Conservation (phyloP, 1,284 basidiomycete genomes). For the Phenoliferia sp. region DNA sequence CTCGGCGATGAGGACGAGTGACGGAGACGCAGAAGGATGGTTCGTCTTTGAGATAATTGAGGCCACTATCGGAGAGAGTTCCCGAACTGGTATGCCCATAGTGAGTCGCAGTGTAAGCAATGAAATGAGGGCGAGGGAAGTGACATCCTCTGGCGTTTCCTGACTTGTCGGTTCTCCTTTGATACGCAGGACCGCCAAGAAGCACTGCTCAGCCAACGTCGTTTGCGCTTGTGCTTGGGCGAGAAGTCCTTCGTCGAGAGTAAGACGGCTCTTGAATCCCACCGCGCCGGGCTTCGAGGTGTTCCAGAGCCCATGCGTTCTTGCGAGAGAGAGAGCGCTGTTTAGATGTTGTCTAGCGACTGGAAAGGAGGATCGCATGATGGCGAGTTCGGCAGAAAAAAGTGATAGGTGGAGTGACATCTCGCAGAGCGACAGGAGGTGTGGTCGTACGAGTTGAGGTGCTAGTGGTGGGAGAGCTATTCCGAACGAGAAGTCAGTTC, state of each 20-base stretch:
- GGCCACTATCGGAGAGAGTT: background rate
- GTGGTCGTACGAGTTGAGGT: background rate
- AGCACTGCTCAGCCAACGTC: conserved; percentile 3
- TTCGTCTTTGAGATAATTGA: background rate
- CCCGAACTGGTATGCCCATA: background rate
- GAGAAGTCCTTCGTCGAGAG: conserved; percentile 2
- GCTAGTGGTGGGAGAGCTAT: conserved; percentile 1
- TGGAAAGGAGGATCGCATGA: conserved; percentile 14
- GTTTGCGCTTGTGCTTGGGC: background rate
- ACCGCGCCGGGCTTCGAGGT: background rate
- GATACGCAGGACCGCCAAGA: conserved; percentile 1
- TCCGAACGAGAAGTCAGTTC: too few relatives aligned
- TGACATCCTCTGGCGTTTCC: background rate
- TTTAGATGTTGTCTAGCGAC: conserved; percentile 4
- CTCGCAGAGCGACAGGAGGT: background rate
- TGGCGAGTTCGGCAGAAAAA: conserved; percentile 11
- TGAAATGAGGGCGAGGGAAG: background rate
- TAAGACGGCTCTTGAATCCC: background rate
- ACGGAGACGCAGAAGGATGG: background rate
- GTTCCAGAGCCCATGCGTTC: background rate
- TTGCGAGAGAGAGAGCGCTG: background rate
- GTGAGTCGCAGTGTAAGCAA: background rate
- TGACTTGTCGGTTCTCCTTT: background rate
- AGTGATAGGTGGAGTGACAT: conserved; percentile 14
- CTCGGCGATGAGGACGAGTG: conserved; percentile 1